Percentiles rank a stretch among this genome's conserved stretches.
Evolutionary conservation across 176 grass and related monocot species (phyloP).

Genomic region (Eleusine coracana): DNA sequence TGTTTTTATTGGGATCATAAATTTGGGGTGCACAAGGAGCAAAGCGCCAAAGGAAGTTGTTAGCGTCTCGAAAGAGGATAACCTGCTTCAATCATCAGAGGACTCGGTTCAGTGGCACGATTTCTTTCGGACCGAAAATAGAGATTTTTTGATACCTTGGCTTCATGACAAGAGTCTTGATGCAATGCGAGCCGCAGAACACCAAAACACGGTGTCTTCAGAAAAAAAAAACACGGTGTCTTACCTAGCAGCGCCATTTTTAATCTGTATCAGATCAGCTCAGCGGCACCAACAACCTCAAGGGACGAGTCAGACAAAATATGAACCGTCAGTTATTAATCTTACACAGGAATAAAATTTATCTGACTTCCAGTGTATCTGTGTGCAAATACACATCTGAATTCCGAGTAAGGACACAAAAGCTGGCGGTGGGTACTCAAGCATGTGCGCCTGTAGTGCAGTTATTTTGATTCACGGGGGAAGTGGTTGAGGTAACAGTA

Average conservation of each 20-base stretch:
- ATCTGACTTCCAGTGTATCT: neutral
- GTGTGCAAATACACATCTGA: neutral
- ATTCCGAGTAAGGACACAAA: neutral
- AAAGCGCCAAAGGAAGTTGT: neutral
- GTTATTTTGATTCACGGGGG: neutral
- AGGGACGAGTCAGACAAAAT: neutral
- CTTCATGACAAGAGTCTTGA: too few relatives aligned
- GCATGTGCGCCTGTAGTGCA: neutral
- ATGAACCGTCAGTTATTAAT: too few relatives aligned
- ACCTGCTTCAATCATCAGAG: neutral
- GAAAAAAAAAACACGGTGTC: too few relatives aligned
- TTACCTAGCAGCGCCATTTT: neutral
- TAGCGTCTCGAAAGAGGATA: neutral
- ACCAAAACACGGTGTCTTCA: too few relatives aligned
- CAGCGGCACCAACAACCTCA: neutral
- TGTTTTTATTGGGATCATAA: neutral
- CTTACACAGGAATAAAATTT: too few relatives aligned
- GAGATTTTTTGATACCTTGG: neutral
- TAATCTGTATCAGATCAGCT: neutral
- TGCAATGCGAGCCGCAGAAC: too few relatives aligned
- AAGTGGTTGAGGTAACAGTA: neutral
- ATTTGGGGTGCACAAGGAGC: neutral
- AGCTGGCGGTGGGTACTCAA: neutral
- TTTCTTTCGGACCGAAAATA: neutral
- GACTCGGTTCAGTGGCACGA: neutral